Conservation (phyloP, 2,329 filamentous ascomycete genomes). For the Emericellopsis cladophorae region DNA sequence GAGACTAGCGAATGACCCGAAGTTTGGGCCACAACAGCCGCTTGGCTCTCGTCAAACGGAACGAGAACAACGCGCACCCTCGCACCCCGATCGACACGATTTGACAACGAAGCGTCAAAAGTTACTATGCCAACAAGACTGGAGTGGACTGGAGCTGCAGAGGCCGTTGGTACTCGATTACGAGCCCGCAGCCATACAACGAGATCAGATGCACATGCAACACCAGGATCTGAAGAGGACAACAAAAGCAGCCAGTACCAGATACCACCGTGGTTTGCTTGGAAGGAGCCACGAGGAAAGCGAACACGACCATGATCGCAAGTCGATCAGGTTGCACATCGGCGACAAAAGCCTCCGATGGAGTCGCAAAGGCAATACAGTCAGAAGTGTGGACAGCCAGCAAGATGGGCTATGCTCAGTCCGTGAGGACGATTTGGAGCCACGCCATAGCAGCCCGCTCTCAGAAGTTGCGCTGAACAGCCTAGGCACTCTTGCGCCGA, state of each 20-base stretch:
- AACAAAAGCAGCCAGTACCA: not conserved
- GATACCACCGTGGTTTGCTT: not conserved
- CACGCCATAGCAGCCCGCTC: slow-evolving; percentile 1
- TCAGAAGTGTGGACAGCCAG: slow-evolving; percentile 7
- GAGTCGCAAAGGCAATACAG: slow-evolving; percentile 13
- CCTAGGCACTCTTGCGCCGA: too few relatives aligned
- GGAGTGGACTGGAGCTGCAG: slow-evolving; percentile 17
- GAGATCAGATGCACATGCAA: too few relatives aligned
- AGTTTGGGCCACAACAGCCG: not conserved
- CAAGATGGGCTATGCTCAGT: not conserved
- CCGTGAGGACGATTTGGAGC: too few relatives aligned
- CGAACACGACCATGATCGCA: not conserved
- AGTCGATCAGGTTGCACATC: slow-evolving; percentile 13
- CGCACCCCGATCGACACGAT: not conserved
- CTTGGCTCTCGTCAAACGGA: too few relatives aligned
- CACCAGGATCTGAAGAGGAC: too few relatives aligned
- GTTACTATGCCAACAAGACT: slow-evolving; percentile 14
- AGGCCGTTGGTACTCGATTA: slow-evolving; percentile 13
- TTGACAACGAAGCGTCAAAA: slow-evolving; percentile 11
- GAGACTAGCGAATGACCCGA: not conserved
- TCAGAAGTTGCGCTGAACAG: not conserved
- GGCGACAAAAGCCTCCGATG: slow-evolving; percentile 14
- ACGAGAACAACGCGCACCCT: not conserved
- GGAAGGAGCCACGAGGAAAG: not conserved
- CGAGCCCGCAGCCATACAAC: not conserved